Base-by-base conservation (phyloP, 768 basidiomycete genomes). In the Phlebiopsis gigantea region DNA sequence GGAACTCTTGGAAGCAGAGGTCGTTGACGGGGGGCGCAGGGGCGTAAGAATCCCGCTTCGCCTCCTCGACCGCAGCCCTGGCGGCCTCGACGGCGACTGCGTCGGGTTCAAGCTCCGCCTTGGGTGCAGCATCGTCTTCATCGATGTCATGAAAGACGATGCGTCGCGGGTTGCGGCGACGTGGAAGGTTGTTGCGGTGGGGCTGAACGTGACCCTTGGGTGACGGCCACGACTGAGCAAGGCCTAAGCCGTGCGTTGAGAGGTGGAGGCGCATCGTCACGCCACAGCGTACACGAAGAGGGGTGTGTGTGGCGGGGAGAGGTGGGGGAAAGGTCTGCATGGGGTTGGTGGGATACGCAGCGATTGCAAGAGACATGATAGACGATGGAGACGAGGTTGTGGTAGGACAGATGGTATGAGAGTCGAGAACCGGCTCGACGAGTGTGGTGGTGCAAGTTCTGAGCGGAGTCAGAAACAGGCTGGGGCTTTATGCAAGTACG, bases 131-230 rank as follows among this genome's bases (percentile, higher is more conserved):
- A 21, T 24, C 26, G 28, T 48, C 24, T 31, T 45, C 34, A 22
- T 55, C 53, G 44, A 53, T 46, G 52, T 49, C 48, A 46, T 51
- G 49, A 29, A 46, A 41, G 31, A 51, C 29, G 47, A 54, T 30
- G 34, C 43, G 58, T 24, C 26, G 41, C 6, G 30, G 54, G 2
- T 50, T 55, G 25, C 58, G 54, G 12, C 58, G 46, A 44, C 65
- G 63, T 21, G 65, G 65, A 26, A 65, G 63, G 53, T 64, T 47
- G 57, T 54, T 61, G 39, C 65, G 63, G 55, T 66, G 65, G 8
- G 65, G 65, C 45, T 66, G 63, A 51, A 61, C 21, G 56, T 64
- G 62, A 24, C 59, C 63, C 44, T 61, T 62, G 7, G 62, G 5
- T n/a, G 56, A 46, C 31, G 48, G 42, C 59, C 48, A 28, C 56